Conservation (phyloP, 208 protist species). For the Herpetomonas tarakana region DNA sequence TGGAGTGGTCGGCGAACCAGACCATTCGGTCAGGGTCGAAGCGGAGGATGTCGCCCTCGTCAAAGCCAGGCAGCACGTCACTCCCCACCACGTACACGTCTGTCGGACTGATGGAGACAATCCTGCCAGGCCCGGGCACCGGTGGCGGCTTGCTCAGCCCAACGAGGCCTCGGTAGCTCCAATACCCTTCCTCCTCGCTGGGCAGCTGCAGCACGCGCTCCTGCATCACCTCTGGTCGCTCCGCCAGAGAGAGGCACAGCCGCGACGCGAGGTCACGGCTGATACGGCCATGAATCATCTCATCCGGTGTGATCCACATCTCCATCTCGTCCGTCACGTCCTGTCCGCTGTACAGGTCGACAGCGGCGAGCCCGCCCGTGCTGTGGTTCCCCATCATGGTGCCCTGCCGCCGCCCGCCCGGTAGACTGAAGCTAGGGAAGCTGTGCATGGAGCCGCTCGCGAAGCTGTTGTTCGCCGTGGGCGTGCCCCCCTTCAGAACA, state of each 20-base stretch:
- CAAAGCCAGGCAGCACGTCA: slow-evolving; percentile 71
- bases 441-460: slow-evolving; percentile 7
- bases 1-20: slow-evolving; percentile 65
- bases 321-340: slow-evolving; percentile 66
- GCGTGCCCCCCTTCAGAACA: slow-evolving; percentile 36
- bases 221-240: slow-evolving; percentile 62
- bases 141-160: slow-evolving; percentile 54
- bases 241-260: slow-evolving; percentile 68
- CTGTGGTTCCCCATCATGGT: slow-evolving; percentile 24
- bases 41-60: slow-evolving; percentile 78
- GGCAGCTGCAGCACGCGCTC: slow-evolving; percentile 50
- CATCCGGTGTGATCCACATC: slow-evolving; percentile 83
- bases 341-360: slow-evolving; percentile 30
- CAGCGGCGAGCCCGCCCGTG: slow-evolving; percentile 18
- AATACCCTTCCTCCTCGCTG: slow-evolving; percentile 50
- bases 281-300: slow-evolving; percentile 80
- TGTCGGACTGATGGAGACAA: slow-evolving; percentile 33
- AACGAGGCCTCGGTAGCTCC: slow-evolving; percentile 78
- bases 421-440: slow-evolving; percentile 7
- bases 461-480: slow-evolving; percentile 17
- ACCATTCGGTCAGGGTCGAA: slow-evolving; percentile 40
- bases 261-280: slow-evolving; percentile 55
- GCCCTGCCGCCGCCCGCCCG: slow-evolving; percentile 11
- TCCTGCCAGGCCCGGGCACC: slow-evolving; percentile 20
- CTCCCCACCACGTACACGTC: slow-evolving; percentile 86